Percentiles rank a stretch among this genome's conserved stretches.
Evolutionary conservation across 176 grass and related monocot species (phyloP).

Genomic region (Secale cereale): DNA sequence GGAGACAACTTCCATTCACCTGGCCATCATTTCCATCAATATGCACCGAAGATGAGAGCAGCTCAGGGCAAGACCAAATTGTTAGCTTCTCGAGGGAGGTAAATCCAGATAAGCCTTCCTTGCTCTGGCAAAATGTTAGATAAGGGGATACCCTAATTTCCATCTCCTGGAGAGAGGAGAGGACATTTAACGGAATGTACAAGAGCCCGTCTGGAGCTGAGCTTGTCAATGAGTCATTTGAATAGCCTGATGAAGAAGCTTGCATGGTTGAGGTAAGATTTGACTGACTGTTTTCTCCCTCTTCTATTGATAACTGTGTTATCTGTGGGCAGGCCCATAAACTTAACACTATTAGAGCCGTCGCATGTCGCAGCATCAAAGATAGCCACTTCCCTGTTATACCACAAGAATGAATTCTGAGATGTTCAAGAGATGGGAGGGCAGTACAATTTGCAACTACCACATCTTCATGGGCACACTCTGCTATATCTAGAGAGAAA

Average conservation of each 20-base stretch:
- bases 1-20: not conserved
- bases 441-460: not conserved
- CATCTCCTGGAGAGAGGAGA: not conserved
- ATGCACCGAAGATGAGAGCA: not conserved
- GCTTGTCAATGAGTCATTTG: not conserved
- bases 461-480: not conserved
- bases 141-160: fast-evolving
- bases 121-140: not conserved
- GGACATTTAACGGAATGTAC: not conserved
- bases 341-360: not conserved
- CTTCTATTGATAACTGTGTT: not conserved
- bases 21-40: not conserved
- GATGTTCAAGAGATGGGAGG: not conserved
- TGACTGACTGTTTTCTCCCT: not conserved
- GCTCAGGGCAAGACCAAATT: not conserved
- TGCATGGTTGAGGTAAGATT: not conserved
- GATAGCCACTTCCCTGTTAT: not conserved
- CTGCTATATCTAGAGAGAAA: not conserved
- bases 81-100: not conserved
- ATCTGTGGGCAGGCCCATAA: not conserved
- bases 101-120: not conserved
- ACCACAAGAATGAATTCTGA: not conserved
- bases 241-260: not conserved
- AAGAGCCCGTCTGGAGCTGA: not conserved
- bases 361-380: not conserved